Conservation (phyloP, 108 stramenopile genomes). For the Fragilaria crotonensis region DNA sequence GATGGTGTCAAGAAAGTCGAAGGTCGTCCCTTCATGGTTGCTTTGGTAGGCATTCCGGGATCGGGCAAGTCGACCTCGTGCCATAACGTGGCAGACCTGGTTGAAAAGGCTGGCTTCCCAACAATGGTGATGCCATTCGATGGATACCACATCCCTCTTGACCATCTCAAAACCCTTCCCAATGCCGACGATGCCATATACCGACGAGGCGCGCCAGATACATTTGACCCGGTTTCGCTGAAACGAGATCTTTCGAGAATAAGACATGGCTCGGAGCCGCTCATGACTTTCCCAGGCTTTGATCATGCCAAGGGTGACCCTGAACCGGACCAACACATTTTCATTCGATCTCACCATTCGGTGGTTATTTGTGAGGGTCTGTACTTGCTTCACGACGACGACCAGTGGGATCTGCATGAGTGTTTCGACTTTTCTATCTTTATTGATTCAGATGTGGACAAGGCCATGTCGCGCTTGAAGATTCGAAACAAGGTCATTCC, state of each 20-base stretch:
- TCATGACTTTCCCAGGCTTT: slow-evolving; percentile 33
- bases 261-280: slow-evolving; percentile 8
- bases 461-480: slow-evolving; percentile 27
- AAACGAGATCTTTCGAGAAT: slow-evolving; percentile 20
- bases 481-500: slow-evolving; percentile 37
- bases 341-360: slow-evolving; percentile 22
- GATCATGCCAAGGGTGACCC: slow-evolving; percentile 53
- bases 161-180: slow-evolving; percentile 14
- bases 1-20: neutral
- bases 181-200: slow-evolving; percentile 40
- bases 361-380: slow-evolving; percentile 45
- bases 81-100: slow-evolving; percentile 5
- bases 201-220: slow-evolving; percentile 45
- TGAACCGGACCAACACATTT: slow-evolving; percentile 23
- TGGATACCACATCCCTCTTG: slow-evolving; percentile 38
- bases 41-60: slow-evolving; percentile 31
- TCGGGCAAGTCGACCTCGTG: slow-evolving; percentile 15
- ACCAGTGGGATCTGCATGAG: slow-evolving; percentile 32
- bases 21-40: slow-evolving; percentile 26
- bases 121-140: slow-evolving; percentile 23
- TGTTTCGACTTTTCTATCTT: slow-evolving; percentile 34
- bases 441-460: slow-evolving; percentile 40
- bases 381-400: slow-evolving; percentile 39
- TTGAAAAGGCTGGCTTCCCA: slow-evolving; percentile 5
- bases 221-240: slow-evolving; percentile 2